Evolutionary conservation across 306 rosid genomes (phyloP).

Genomic region (Sesbania bispinosa): DNA sequence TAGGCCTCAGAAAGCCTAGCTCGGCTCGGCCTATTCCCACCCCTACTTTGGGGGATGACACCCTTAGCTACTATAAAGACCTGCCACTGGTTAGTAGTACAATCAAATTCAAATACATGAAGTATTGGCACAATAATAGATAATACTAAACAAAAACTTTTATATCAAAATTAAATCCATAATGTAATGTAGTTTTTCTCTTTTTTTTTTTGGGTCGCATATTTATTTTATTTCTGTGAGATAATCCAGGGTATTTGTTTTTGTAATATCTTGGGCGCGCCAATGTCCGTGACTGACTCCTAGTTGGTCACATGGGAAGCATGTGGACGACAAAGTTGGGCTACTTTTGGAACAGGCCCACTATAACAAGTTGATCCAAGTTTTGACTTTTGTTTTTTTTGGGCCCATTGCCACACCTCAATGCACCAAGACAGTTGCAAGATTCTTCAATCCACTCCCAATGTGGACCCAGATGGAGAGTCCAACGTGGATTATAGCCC

Average conservation of each 20-base stretch:
- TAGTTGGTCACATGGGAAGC: constrained; percentile 26
- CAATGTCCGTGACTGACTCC: neutral
- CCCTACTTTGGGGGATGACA: no score
- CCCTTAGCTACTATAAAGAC: no score
- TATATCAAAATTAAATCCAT: no score
- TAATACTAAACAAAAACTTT: no score
- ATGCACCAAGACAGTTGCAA: neutral
- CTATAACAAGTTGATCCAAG: constrained; percentile 5
- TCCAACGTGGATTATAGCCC: constrained; percentile 1
- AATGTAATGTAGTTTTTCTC: no score
- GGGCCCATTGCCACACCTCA: constrained; percentile 21
- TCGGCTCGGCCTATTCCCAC: no score
- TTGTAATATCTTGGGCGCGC: neutral
- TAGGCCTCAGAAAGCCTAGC: no score
- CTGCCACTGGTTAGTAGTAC: no score
- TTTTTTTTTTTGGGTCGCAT: no score
- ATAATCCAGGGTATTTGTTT: neutral
- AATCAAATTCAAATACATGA: no score
- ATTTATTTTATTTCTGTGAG: neutral
- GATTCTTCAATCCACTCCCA: constrained; percentile 35
- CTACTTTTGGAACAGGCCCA: neutral
- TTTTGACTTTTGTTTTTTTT: constrained; percentile 27
- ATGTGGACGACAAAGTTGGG: constrained; percentile 29
- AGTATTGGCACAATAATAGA: no score
- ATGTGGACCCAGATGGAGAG: constrained; percentile 4